These are phyloP conservation scores for Emergomyces africanus DNA, from an alignment of 2,329 filamentous ascomycete genomes.

Conservation along the genomic window DNA sequence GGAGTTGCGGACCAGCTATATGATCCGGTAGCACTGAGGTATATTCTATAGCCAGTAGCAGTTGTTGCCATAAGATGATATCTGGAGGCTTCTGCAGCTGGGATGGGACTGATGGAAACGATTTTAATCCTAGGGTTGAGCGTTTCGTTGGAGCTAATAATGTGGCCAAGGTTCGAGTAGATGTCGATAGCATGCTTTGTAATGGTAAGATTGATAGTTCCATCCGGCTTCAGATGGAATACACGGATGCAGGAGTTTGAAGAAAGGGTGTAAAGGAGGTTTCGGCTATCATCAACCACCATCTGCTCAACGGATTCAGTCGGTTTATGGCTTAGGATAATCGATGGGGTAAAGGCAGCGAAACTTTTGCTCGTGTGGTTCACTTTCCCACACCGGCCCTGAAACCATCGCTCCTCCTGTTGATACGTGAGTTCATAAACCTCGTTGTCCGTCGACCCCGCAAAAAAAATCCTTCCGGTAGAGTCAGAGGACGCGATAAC, in stretches of 20 bases:
- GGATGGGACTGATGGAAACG: slow-evolving; percentile 74
- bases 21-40: slow-evolving; percentile 77
- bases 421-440: slow-evolving; percentile 93
- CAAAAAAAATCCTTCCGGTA: slow-evolving; percentile 87
- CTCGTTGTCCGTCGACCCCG: slow-evolving; percentile 66
- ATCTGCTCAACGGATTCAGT: slow-evolving; percentile 62
- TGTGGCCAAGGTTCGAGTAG: slow-evolving; percentile 66
- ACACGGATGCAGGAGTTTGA: slow-evolving; percentile 79
- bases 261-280: slow-evolving; percentile 82
- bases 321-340: slow-evolving; percentile 33
- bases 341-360: slow-evolving; percentile 39
- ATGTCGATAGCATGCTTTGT: slow-evolving; percentile 41
- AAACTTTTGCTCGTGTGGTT: slow-evolving; percentile 73
- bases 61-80: slow-evolving; percentile 85
- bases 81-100: slow-evolving; percentile 68
- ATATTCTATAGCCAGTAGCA: slow-evolving; percentile 79
- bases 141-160: slow-evolving; percentile 57
- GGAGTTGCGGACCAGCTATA: slow-evolving; percentile 41
- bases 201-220: slow-evolving; percentile 41
- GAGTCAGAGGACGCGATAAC: slow-evolving; percentile 65
- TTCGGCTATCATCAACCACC: slow-evolving; percentile 75
- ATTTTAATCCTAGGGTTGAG: slow-evolving; percentile 61
- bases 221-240: slow-evolving; percentile 64
- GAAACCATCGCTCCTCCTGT: slow-evolving; percentile 95
- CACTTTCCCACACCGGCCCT: slow-evolving; percentile 71